A percentile compares a stretch with the other conserved stretches of the same genome.
phyloP scores from a whole-genome alignment of 768 basidiomycete genomes.

The Galerina sulciceps region DNA sequence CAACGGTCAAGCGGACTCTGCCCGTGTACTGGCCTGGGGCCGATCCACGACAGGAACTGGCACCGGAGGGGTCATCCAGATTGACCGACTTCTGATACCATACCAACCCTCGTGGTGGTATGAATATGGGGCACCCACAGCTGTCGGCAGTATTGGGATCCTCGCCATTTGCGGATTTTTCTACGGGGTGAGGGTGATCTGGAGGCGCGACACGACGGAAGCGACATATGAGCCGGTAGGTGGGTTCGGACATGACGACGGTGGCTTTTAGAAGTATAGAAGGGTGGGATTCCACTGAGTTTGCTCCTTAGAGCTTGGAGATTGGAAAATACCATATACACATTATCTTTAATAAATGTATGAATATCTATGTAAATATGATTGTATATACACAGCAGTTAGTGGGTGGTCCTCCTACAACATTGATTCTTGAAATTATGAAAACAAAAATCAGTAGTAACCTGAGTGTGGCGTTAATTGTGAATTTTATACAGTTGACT shows the following conservation, averaged over 20 bases:
- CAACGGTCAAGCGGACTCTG: constrained; percentile 64
- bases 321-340: constrained; percentile 6
- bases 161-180: constrained; percentile 71
- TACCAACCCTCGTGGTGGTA: constrained; percentile 89
- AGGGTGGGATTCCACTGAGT: background rate
- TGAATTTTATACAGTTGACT: no score
- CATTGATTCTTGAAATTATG: no score
- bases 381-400: constrained; percentile 12
- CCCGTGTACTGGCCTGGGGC: constrained; percentile 72
- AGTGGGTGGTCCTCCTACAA: no score
- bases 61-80: constrained; percentile 86
- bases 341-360: constrained; percentile 20
- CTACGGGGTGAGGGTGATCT: constrained; percentile 69
- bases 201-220: constrained; percentile 77
- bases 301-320: constrained; percentile 4
- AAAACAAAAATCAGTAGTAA: no score
- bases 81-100: constrained; percentile 83
- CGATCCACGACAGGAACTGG: constrained; percentile 74
- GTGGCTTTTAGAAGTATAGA: constrained; percentile 22
- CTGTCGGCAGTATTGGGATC: constrained; percentile 63
- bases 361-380: constrained; percentile 9
- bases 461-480: no score
- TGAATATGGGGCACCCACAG: constrained; percentile 71
- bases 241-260: constrained; percentile 63
- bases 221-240: constrained; percentile 92